Base-by-base conservation (phyloP, 495 filamentous ascomycete genomes). In the Pyronema domesticum region DNA sequence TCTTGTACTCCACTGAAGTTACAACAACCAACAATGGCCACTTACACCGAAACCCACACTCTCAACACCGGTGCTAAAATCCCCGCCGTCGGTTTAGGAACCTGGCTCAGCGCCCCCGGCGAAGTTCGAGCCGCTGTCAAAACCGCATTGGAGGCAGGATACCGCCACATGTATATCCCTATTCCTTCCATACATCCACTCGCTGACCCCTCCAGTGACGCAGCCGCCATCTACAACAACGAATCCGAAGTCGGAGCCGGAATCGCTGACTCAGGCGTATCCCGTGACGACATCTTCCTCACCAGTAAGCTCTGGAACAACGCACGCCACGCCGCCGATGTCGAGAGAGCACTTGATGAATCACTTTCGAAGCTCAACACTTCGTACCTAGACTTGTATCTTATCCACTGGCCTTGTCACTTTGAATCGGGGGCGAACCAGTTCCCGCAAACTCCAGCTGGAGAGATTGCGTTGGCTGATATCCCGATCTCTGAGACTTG, bases 221-320 rank as follows among this genome's bases (percentile, higher is more conserved):
- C 57, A 34, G 62, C 62, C 13, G 58, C 60, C 7, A 61, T 81
- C n/a, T 94, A 94, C 65, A 81, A 80, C 64, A 94, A 91, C 70
- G 88, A 94, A 69, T 69, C 77, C 54, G 85, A 86, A 60, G 85
- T 93, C 56, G 87, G 84, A 53, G 71, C 80, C 60, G 88, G 83
- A 50, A 87, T 93, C 61, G 74, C 73, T 58, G 82, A 85, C 58
- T 85, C 82, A 7, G 86, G 86, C 48, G 79, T 94, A 1, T 81
- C 85, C 30, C 80, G 87, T 37, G 74, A 79, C 37, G 72, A 93
- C 67, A 80, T 94, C 67, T 94, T 82, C 76, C 69, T 94, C 63
- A 91, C 87, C 45, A 91, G 85, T 62, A 94, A 94, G 74, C 76
- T 93, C 46, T 79, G 86, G 72, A 89, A 89, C 74, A 71, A 80